phyloP scores from a whole-genome alignment of 176 grass and related monocot genomes.

The Thalia dealbata region DNA sequence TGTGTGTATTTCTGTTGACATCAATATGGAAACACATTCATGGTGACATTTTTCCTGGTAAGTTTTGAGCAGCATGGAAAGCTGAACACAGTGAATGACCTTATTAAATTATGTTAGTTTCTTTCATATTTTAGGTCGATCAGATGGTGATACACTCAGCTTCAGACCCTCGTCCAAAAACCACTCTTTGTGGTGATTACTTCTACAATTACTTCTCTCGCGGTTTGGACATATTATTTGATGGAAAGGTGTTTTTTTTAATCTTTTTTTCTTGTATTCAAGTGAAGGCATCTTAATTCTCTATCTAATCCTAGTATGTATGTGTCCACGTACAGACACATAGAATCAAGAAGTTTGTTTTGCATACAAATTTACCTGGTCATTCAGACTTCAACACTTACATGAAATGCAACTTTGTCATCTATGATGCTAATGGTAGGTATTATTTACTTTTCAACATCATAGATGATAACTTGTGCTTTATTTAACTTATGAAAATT shows the following conservation, averaged over 20 bases:
- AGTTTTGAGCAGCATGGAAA: not conserved
- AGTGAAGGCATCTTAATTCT: not conserved
- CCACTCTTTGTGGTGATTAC: conserved; percentile 78
- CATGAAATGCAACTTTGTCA: conserved; percentile 96
- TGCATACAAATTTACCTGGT: conserved; percentile 89
- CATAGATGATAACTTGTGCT: conserved; percentile 7
- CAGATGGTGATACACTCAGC: conserved; percentile 99
- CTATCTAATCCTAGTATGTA: not conserved
- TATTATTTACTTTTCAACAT: conserved; percentile 12
- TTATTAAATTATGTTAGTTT: not conserved
- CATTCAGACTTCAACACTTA: conserved; percentile 96
- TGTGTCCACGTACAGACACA: conserved; percentile 52
- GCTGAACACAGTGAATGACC: not conserved
- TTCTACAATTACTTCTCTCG: conserved; percentile 95
- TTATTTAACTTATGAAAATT: conserved; percentile 16
- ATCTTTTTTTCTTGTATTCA: conserved; percentile 3
- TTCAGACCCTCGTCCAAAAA: conserved; percentile 61
- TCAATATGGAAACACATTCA: not conserved
- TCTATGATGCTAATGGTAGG: conserved; percentile 70
- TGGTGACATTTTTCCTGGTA: not conserved
- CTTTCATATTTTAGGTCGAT: conserved; percentile 51
- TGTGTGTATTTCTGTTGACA: not conserved
- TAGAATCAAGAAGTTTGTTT: conserved; percentile 97
- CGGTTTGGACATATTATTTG: conserved; percentile 96
- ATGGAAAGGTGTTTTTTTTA: conserved; percentile 57